Base-by-base conservation (phyloP, 257 asterid species). In the Cruciata laevipes region DNA sequence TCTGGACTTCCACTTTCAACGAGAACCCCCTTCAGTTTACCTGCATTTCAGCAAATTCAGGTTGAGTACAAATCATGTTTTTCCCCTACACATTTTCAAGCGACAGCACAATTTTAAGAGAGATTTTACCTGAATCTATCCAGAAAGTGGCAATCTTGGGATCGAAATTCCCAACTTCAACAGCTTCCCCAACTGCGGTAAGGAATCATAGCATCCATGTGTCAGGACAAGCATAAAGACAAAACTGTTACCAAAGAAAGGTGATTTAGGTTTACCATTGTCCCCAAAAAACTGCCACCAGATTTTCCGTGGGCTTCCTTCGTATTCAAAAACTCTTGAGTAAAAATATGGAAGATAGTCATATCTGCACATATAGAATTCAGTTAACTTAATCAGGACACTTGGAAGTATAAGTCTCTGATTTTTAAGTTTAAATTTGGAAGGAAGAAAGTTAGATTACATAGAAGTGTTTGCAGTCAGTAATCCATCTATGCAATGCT, bases 221-320 rank as follows among this genome's bases (percentile, higher is more conserved):
- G 66, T 47, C 71, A 30, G 32, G 42, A 57, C n/a, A 65, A 38
- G 64, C 30, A 58, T 37, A 14, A 21, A 17, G 16, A 24, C 9
- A 60, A 59, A 27, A 30, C n/a, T 58, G 35, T 16, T 30, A 31
- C 0, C 4, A 20, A 72, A 55, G 65, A 47, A 47, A 47, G 55
- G 40, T 20, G 68, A 42, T 44, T 33, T 6, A n/a, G 53, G 72
- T 65, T 42, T 69, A 92, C 98, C 96, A 60, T 87, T 89, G 85
- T 92, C 98, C 30, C 98, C 98, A 77, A 77, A 89, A 79, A 92
- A 89, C 63, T 92, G 98, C 98, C 97, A 89, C 97, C 96, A 87
- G 11, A 89, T 95, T 89, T 89, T 92, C 88, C 98, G 84, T 56
- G 80, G 86, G 87, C 97, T 86, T 55, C 98, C 98, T 75, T 89